Evolutionary conservation across 257 asterid genomes (phyloP).

Genomic region (Mitragyna speciosa): DNA sequence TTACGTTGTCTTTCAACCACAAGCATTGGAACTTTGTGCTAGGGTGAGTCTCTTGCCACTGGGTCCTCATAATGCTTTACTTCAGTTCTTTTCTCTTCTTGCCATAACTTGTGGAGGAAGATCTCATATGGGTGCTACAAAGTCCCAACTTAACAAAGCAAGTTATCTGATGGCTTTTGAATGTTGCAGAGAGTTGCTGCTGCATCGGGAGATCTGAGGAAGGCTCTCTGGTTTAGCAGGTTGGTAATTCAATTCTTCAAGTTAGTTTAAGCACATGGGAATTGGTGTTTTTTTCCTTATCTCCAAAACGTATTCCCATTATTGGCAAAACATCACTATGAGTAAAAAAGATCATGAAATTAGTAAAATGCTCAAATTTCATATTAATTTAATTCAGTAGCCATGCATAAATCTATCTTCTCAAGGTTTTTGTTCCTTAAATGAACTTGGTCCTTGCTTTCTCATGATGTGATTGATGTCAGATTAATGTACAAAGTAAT

Average conservation of each 20-base stretch:
- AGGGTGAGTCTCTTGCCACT: conserved; percentile 50
- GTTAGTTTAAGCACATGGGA: not conserved
- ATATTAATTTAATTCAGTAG: not conserved
- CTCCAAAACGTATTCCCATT: not conserved
- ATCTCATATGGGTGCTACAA: conserved; percentile 1
- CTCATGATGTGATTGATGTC: no score
- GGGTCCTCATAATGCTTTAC: not conserved
- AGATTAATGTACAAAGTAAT: no score
- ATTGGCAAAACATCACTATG: no score
- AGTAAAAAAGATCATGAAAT: not conserved
- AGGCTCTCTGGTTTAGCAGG: conserved; percentile 96
- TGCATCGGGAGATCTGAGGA: conserved; percentile 96
- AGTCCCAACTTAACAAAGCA: not conserved
- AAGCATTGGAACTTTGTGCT: conserved; percentile 95
- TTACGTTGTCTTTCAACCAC: conserved; percentile 71
- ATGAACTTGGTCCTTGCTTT: not conserved
- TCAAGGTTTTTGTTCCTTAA: not conserved
- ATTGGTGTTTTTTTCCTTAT: not conserved
- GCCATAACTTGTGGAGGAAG: not conserved
- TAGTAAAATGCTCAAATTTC: not conserved
- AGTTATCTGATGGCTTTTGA: conserved; percentile 9
- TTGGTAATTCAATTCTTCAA: conserved; percentile 28
- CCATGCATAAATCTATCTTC: not conserved
- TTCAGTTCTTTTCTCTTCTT: not conserved
- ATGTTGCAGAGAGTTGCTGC: conserved; percentile 78